Conservation (phyloP, 2,329 filamentous ascomycete species). For the Botrytis paeoniae region DNA sequence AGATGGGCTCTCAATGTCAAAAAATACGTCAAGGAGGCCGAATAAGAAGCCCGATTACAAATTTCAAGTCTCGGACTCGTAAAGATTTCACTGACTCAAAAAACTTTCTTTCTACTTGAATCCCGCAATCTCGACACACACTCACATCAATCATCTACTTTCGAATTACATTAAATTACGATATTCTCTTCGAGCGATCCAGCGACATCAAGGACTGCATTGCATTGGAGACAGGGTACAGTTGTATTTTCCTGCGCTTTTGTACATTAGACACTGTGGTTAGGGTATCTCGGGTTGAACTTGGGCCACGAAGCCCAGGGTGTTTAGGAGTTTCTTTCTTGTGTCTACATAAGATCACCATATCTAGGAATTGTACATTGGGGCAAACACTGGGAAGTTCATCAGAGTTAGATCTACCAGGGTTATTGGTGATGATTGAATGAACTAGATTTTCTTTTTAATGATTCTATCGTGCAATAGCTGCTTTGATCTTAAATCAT, state of each 20-base stretch:
- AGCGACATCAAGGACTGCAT: conserved; percentile 19
- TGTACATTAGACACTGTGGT: conserved; percentile 18
- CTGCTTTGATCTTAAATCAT: not conserved
- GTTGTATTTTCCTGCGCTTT: conserved; percentile 17
- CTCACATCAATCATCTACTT: not conserved
- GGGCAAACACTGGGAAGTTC: conserved; percentile 15
- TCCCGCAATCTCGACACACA: not conserved
- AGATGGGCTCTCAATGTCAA: conserved; percentile 71
- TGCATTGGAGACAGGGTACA: conserved; percentile 20
- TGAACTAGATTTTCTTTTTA: conserved; percentile 12
- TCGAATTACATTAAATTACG: conserved; percentile 1
- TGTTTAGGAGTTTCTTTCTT: conserved; percentile 14
- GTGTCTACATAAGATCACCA: conserved; percentile 4
- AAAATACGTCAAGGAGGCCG: conserved; percentile 54
- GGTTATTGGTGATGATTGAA: conserved; percentile 16
- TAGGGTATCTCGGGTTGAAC: conserved; percentile 16
- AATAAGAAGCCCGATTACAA: conserved; percentile 40
- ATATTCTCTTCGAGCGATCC: not conserved
- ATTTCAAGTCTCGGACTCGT: not conserved
- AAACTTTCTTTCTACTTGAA: not conserved
- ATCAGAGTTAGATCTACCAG: conserved; percentile 9
- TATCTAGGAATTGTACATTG: conserved; percentile 13
- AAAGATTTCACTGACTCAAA: not conserved
- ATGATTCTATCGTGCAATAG: not conserved
- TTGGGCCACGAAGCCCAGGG: conserved; percentile 7